Conservation (phyloP, 1,284 basidiomycete species). For the Marasmius sp. region DNA sequence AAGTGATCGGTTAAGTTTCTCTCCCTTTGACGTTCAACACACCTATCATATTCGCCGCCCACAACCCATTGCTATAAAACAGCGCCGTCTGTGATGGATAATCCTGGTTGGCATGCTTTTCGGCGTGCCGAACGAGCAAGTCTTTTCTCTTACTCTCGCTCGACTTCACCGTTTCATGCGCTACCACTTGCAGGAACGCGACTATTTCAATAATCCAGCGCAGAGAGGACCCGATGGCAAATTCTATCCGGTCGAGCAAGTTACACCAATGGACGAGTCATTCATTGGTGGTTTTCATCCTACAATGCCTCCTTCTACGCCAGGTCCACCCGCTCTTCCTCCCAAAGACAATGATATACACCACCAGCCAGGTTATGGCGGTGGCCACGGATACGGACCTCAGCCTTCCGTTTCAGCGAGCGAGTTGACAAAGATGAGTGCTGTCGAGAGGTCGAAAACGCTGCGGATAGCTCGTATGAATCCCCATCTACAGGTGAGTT, state of each 20-base stretch:
- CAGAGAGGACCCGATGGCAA: conserved; percentile 51
- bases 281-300: conserved; percentile 54
- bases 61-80: neutral
- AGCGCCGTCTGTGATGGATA: conserved; percentile 50
- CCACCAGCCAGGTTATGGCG: conserved; percentile 15
- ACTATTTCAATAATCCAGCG: conserved; percentile 33
- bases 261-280: conserved; percentile 55
- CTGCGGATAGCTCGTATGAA: conserved; percentile 62
- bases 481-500: conserved; percentile 57
- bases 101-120: conserved; percentile 66
- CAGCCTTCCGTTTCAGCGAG: conserved; percentile 33
- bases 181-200: conserved; percentile 41
- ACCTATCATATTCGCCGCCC: neutral
- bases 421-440: conserved; percentile 50
- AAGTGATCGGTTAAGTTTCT: neutral
- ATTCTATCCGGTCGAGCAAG: conserved; percentile 53
- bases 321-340: conserved; percentile 21
- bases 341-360: conserved; percentile 29
- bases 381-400: conserved; percentile 3
- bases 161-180: neutral
- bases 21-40: neutral
- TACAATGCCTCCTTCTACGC: conserved; percentile 21
- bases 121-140: conserved; percentile 48
- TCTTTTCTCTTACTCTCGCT: conserved; percentile 1
- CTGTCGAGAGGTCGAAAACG: conserved; percentile 63